These are phyloP conservation scores for Deinandra increscens DNA, from an alignment of 129 eudicot genomes.

Conservation along the genomic window DNA sequence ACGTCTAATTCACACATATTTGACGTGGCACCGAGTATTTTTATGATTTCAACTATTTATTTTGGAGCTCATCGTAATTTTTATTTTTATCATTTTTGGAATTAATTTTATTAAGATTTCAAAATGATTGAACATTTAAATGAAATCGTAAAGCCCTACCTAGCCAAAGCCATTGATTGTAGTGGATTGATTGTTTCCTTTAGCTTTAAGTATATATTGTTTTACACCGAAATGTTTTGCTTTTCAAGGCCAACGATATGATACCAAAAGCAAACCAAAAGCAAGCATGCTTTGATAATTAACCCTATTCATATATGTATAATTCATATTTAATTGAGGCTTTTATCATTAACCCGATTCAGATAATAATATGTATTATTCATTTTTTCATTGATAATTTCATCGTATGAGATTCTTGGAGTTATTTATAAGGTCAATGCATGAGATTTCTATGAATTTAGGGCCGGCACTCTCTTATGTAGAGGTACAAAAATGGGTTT, in stretches of 20 bases:
- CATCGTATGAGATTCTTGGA: too few relatives aligned
- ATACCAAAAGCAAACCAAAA: conserved; percentile 45
- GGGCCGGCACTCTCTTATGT: too few relatives aligned
- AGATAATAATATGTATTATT: too few relatives aligned
- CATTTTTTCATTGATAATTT: too few relatives aligned
- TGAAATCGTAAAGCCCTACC: background rate
- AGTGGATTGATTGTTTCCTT: background rate
- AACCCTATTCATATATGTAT: background rate
- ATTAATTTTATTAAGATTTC: background rate
- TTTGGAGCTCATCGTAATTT: background rate
- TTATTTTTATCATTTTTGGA: background rate
- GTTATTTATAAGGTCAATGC: too few relatives aligned
- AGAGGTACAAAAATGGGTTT: too few relatives aligned
- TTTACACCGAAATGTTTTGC: conserved; percentile 57
- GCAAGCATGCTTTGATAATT: conserved; percentile 53
- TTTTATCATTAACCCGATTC: too few relatives aligned
- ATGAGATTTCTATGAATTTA: too few relatives aligned
- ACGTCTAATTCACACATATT: too few relatives aligned
- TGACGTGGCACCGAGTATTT: too few relatives aligned
- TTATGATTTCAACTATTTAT: background rate
- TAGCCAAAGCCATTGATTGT: conserved; percentile 10
- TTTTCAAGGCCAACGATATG: conserved; percentile 41
- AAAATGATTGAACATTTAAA: background rate
- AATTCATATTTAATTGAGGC: too few relatives aligned
- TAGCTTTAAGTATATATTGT: conserved; percentile 19